Conservation (phyloP, 129 eudicot species). For the Flaveria brownii region DNA sequence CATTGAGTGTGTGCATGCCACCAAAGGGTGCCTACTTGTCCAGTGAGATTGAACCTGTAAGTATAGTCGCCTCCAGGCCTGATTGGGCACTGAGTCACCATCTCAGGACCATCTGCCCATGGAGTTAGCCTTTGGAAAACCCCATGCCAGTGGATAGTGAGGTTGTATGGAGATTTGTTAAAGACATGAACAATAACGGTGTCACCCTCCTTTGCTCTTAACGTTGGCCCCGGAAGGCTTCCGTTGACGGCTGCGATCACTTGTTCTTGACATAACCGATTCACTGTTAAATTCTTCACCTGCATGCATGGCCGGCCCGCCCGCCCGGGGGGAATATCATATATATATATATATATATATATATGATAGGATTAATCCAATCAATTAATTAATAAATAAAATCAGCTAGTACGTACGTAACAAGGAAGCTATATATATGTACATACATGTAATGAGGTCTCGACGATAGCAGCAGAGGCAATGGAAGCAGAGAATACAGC, state of each 20-base stretch:
- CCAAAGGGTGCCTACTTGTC: constrained; percentile 90
- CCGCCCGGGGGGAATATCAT: no score
- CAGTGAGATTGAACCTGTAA: constrained; percentile 58
- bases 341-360: no score
- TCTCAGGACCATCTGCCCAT: constrained; percentile 87
- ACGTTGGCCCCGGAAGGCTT: constrained; percentile 78
- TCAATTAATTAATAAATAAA: no score
- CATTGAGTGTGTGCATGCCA: constrained; percentile 81
- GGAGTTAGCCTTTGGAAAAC: constrained; percentile 56
- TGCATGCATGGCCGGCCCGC: constrained; percentile 1
- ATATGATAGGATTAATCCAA: no score
- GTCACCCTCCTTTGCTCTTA: constrained; percentile 71
- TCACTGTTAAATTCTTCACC: constrained; percentile 63
- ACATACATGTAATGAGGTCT: constrained; percentile 32
- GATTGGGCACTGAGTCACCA: constrained; percentile 71
- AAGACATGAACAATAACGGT: constrained; percentile 65
- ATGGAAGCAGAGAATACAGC: constrained; percentile 17
- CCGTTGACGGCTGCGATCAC: constrained; percentile 74
- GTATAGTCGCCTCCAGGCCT: constrained; percentile 70
- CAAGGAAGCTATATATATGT: no score
- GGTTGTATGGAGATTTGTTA: constrained; percentile 73
- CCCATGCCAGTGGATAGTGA: constrained; percentile 91
- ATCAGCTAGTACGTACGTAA: no score
- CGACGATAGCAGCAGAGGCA: constrained; percentile 30
- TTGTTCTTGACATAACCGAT: constrained; percentile 49